Evolutionary conservation across 2,329 filamentous ascomycete species (phyloP).

Genomic region (Boeremia exigua): DNA sequence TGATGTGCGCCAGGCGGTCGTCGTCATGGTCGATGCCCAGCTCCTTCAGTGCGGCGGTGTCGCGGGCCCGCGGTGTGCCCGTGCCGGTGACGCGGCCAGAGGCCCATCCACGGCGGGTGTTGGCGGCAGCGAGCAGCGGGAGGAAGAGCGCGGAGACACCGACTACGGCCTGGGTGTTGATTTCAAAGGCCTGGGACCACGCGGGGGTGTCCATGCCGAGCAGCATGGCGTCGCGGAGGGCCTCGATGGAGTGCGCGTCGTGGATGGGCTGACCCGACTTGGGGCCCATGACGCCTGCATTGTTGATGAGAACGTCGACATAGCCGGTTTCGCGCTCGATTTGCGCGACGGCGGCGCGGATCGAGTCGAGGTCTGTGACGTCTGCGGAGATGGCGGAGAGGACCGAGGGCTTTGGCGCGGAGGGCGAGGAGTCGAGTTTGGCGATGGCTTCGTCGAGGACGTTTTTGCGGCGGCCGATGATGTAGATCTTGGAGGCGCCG

Average conservation of each 20-base stretch:
- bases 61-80: slow-evolving; percentile 33
- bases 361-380: slow-evolving; percentile 51
- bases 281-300: slow-evolving; percentile 58
- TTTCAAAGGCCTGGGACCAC: slow-evolving; percentile 50
- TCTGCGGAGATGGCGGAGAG: slow-evolving; percentile 53
- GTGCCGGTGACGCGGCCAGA: slow-evolving; percentile 40
- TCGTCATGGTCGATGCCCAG: slow-evolving; percentile 39
- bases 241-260: slow-evolving; percentile 51
- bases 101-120: slow-evolving; percentile 50
- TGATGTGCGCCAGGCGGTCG: slow-evolving; percentile 54
- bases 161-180: slow-evolving; percentile 55
- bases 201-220: slow-evolving; percentile 42
- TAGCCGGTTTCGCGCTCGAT: slow-evolving; percentile 53
- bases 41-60: slow-evolving; percentile 22
- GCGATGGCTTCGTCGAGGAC: slow-evolving; percentile 51
- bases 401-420: slow-evolving; percentile 26
- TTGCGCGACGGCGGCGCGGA: slow-evolving; percentile 50
- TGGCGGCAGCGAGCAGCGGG: slow-evolving; percentile 53
- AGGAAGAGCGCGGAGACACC: slow-evolving; percentile 54
- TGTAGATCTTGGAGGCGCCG: slow-evolving; percentile 53
- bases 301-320: slow-evolving; percentile 61
- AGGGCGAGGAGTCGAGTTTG: slow-evolving; percentile 41
- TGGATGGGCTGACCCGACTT: slow-evolving; percentile 50
- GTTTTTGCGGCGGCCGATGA: slow-evolving; percentile 52
- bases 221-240: slow-evolving; percentile 48